Evolutionary conservation across 2,329 filamentous ascomycete genomes (phyloP), one percentile per base, ranked within the genome.

Genomic region (Claviceps sp.): DNA sequence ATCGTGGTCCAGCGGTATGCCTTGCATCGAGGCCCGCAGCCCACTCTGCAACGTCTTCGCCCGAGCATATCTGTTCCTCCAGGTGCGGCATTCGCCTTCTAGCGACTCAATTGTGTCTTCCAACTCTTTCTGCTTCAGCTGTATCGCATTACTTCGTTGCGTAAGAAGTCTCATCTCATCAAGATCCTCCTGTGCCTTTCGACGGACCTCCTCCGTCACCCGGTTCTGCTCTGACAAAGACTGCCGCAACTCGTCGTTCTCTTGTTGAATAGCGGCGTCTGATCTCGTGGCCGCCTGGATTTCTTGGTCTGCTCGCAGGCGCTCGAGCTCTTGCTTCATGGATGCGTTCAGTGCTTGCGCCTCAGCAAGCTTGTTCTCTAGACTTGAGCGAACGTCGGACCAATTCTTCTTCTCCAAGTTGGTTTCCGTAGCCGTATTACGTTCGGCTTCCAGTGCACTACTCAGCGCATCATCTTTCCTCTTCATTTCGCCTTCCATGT

Each of bases 81-180:
- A 98, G 49, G 90, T 83, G 51, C 85, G 85, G 46, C 95, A 81
- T 63, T 97, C 89, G 22, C 80, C 74, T 66, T 96, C 88, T 5
- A 98, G 76, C 51, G 78, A 74, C 52, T 86, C 77, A 36, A 96
- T 83, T 45, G 85, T 85, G 56, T 77, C 78, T 51, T 86, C 81
- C 56, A 97, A 75, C 59, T 83, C 80, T 49, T 88, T 82, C 66
- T 97, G 90, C 58, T 83, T 85, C 58, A 95, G 88, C 65, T 87
- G 85, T 6, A 85, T 83, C 11, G 83, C 77, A 56, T 82, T 82
- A 60, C 86, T 93, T 58, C 89, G 84, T 57, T 88, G 78, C 5
- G 90, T 94, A 46, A 97, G 76, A 45, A 79, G 73, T 56, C 87
- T 83, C 93, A 97, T 98, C 67, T 98, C 93, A 55, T 80, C 77